These are phyloP conservation scores for Scutellaria minor DNA, from an alignment of 257 asterid genomes.

Conservation along the genomic window DNA sequence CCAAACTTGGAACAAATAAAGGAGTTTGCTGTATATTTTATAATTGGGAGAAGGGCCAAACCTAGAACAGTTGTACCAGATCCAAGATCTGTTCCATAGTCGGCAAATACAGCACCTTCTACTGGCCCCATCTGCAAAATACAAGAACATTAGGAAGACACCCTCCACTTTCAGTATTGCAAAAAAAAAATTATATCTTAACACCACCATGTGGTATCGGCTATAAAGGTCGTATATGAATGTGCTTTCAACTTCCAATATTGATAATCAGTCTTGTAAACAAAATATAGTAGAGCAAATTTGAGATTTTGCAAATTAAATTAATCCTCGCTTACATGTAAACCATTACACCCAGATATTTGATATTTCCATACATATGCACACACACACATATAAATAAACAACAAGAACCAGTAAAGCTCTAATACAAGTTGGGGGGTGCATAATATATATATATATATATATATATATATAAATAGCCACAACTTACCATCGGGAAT, in stretches of 20 bases:
- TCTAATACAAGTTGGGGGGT: conserved; percentile 16
- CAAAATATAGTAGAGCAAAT: neutral
- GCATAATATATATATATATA: neutral
- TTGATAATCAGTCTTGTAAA: neutral
- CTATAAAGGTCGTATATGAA: too few relatives aligned
- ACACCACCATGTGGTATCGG: too few relatives aligned
- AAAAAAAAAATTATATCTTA: too few relatives aligned
- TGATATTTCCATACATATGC: neutral
- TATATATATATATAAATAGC: neutral
- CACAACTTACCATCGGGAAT: conserved; percentile 77
- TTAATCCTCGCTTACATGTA: neutral
- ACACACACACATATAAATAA: neutral
- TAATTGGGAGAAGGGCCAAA: conserved; percentile 27
- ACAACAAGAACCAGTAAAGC: neutral
- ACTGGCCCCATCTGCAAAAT: conserved; percentile 76
- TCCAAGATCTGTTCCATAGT: conserved; percentile 97
- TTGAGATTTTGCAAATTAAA: neutral
- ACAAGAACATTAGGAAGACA: neutral
- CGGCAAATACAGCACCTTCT: conserved; percentile 89
- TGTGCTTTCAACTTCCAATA: too few relatives aligned
- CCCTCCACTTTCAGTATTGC: neutral
- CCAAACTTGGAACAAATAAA: neutral
- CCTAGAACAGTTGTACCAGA: conserved; percentile 90
- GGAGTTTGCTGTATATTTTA: conserved; percentile 10
- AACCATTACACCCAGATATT: neutral